Evolutionary conservation across 495 filamentous ascomycete genomes (phyloP).

Genomic region (Venustampulla echinocandica): DNA sequence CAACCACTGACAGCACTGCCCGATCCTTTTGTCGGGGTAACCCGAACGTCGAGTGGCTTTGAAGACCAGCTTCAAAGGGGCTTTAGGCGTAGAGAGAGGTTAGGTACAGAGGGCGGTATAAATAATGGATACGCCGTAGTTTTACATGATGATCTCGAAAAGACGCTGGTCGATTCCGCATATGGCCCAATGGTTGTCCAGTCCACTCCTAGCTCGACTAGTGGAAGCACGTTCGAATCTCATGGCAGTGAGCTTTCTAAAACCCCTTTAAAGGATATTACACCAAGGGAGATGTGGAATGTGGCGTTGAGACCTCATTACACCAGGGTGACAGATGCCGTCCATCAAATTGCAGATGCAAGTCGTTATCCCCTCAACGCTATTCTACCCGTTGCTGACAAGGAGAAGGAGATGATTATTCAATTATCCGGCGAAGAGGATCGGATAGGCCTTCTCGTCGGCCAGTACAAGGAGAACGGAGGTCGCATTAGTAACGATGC

Average conservation of each 20-base stretch:
- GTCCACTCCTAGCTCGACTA: slow-evolving; percentile 4
- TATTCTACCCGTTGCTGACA: slow-evolving; percentile 1
- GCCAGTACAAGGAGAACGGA: slow-evolving; percentile 20
- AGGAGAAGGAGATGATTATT: slow-evolving; percentile 19
- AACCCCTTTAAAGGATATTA: slow-evolving; percentile 5
- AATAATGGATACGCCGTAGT: neutral
- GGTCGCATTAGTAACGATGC: slow-evolving; percentile 5
- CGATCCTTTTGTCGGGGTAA: slow-evolving; percentile 15
- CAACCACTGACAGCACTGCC: slow-evolving; percentile 1
- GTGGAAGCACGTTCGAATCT: slow-evolving; percentile 3
- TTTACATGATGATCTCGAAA: neutral
- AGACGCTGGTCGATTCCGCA: neutral
- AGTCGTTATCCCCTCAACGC: neutral
- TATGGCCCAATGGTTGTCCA: too few relatives aligned
- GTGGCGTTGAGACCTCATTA: slow-evolving; percentile 19
- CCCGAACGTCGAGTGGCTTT: neutral
- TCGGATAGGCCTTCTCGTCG: slow-evolving; percentile 12
- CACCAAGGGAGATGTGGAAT: slow-evolving; percentile 11
- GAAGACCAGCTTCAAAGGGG: too few relatives aligned
- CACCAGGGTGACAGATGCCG: slow-evolving; percentile 1
- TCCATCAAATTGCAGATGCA: slow-evolving; percentile 18
- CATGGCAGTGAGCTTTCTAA: neutral
- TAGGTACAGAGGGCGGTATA: too few relatives aligned
- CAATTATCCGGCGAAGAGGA: slow-evolving; percentile 17
- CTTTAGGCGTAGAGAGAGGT: too few relatives aligned